phyloP scores from a whole-genome alignment of 768 basidiomycete species.

The Boletus rufocinnamomeus region DNA sequence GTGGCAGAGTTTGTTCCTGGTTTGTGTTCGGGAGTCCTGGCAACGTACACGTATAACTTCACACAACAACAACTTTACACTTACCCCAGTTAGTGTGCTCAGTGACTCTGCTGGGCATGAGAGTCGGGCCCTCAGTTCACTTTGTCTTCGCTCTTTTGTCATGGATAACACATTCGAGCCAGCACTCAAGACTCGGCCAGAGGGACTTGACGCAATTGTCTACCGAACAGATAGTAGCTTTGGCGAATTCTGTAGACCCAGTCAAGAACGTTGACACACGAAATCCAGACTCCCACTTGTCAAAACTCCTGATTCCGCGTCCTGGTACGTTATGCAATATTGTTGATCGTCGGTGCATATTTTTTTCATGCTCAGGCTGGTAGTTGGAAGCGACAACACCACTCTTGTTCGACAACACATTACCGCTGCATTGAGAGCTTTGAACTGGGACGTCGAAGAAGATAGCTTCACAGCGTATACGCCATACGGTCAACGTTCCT shows the following conservation, averaged over 20 bases:
- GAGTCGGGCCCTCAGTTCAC: conserved; percentile 6
- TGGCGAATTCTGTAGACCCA: conserved; percentile 63
- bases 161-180: conserved; percentile 30
- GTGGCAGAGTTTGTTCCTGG: not conserved
- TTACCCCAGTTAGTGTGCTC: not conserved
- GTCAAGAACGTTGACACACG: conserved; percentile 64
- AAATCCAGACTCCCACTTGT: conserved; percentile 72
- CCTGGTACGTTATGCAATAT: conserved; percentile 50
- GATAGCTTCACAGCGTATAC: conserved; percentile 80
- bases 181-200: conserved; percentile 35
- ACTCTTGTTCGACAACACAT: conserved; percentile 85
- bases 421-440: conserved; percentile 60
- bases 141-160: conserved; percentile 19
- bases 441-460: conserved; percentile 88
- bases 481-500: conserved; percentile 76
- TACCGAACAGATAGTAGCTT: conserved; percentile 47
- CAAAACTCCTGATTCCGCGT: conserved; percentile 84
- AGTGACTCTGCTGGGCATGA: conserved; percentile 17
- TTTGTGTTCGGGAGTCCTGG: not conserved
- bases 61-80: conserved; percentile 12
- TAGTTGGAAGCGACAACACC: conserved; percentile 75
- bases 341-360: not conserved
- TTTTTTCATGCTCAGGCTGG: conserved; percentile 2
- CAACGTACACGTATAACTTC: conserved; percentile 1
- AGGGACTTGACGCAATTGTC: conserved; percentile 49